These are phyloP conservation scores for Centaurea solstitialis DNA, from an alignment of 129 eudicot species.

Conservation along the genomic window DNA sequence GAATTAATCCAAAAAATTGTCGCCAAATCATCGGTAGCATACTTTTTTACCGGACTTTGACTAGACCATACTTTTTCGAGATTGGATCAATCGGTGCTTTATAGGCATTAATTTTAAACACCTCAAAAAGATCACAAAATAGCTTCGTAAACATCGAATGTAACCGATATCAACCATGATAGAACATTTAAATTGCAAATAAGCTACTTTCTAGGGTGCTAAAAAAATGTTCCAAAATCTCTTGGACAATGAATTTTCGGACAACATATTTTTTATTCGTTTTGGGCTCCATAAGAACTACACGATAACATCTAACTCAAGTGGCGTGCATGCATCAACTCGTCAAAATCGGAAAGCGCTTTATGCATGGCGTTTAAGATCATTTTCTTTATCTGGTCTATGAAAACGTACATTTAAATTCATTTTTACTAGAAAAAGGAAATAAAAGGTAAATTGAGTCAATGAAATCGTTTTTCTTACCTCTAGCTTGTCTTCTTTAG, in stretches of 20 bases:
- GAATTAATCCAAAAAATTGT: too few species aligned
- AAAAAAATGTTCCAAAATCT: neutral
- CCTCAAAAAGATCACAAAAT: neutral
- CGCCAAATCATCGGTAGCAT: neutral
- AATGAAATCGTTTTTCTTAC: constrained; percentile 14
- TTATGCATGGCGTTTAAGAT: constrained; percentile 57
- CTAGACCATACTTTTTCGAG: neutral
- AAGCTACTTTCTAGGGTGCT: neutral
- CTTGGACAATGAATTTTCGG: neutral
- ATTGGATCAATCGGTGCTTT: neutral
- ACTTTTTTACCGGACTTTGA: neutral
- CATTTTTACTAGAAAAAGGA: neutral
- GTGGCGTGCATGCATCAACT: constrained; percentile 8
- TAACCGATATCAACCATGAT: neutral
- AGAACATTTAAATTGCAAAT: neutral
- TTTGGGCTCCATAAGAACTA: neutral
- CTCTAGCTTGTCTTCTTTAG: constrained; percentile 82
- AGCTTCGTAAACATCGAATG: neutral
- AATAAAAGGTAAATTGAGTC: neutral
- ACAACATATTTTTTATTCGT: neutral
- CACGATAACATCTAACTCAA: neutral
- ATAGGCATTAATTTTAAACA: neutral
- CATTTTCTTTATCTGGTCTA: constrained; percentile 66
- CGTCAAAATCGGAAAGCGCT: constrained; percentile 44
- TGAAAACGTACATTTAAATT: neutral